Base-by-base conservation (phyloP, 345 rosid species). In the Salix purpurea region DNA sequence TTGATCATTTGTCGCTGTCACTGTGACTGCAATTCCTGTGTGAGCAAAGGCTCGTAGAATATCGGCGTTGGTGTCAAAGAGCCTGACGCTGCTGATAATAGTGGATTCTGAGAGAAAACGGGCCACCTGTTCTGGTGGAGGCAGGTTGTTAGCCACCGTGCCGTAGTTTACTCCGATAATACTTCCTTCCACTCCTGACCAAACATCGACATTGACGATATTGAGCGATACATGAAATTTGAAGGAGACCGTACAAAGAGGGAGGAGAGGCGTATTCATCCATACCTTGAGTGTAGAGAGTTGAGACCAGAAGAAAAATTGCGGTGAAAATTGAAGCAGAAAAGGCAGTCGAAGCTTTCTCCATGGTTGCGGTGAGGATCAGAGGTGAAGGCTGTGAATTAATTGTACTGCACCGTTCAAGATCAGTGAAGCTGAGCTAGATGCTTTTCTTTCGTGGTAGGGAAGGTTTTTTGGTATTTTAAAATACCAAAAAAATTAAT, bases 131-230 rank as follows among this genome's bases (percentile, higher is more conserved):
- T 71, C 26, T 18, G 97, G 97, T 3, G 96, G 94, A 5, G 96
- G 99, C 23, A 93, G 96, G 76, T 93, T 77, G 88, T 84, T 72
- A 0, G 93, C 96, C 15, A 88, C 73, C 23, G 93, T 91, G 69
- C 97, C 99, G 75, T 91, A 95, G 83, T 93, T 91, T 13, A 90
- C 92, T 56, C 97, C 98, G 37, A 34, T 34, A 30, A 93, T 80
- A 21, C 74, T 74, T 21, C 84, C 94, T 58, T 83, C 79, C 18
- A 61, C 85, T 81, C 87, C 92, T 88, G 12, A 42, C 7, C 69
- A 72, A 69, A 60, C 2, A 67, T 0, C 52, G 14, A 32, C 28
- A 72, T 14, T n/a, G 6, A 3, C 40, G 2, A 39, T 39, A 9
- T 0, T 40, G 3, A 37, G 10, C 12, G 15, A 26, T 32, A 18